Evolutionary conservation across 73 alveolate species (phyloP), one percentile per base, ranked within the genome.

Genomic region (Paramecium tetraurelia): DNA sequence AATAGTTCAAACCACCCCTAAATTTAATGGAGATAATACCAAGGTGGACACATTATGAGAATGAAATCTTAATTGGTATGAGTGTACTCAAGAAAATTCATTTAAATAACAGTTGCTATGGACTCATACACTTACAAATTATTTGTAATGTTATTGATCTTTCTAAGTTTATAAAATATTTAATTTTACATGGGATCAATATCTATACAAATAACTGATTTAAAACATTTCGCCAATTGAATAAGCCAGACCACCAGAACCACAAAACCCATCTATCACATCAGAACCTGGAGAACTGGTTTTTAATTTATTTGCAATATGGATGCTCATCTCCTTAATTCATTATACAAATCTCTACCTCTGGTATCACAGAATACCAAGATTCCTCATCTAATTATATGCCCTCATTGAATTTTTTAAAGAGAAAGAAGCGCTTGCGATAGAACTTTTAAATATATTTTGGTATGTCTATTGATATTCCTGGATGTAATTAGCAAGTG

Each of bases 301-400:
- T 27, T 22, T 24, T 20, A 80, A 24, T 46, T 80, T 80, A 24
- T 46, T 48, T 20, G 76, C 75, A 43, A 80, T 80, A 80, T 80
- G 90, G 21, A 20, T 18, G 24, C 90, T 80, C 90, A 80, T 80
- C n/a, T 80, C 90, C 90, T 80, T 41, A 20, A 44, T 33, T 75
- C n/a, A 44, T 80, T 44, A 44, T 0, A 43, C 43, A 24, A 20
- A 24, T 9, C n/a, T 35, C 57, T 80, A 80, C 90, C 57, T 80
- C 90, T 22, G 90, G 90, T 44, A 80, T 80, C 50, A 80, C 90
- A 40, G 90, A 80, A 35, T 80, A 80, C 90, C 90, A 80, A 24
- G 90, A 80, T 46, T 80, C 90, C 38, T 80, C 90, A 80, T 80
- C 90, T 80, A 80, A 48, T 48, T 31, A 9, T 24, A 80, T 80